phyloP scores from a whole-genome alignment of 257 asterid species.

The Anisodus acutangulus region DNA sequence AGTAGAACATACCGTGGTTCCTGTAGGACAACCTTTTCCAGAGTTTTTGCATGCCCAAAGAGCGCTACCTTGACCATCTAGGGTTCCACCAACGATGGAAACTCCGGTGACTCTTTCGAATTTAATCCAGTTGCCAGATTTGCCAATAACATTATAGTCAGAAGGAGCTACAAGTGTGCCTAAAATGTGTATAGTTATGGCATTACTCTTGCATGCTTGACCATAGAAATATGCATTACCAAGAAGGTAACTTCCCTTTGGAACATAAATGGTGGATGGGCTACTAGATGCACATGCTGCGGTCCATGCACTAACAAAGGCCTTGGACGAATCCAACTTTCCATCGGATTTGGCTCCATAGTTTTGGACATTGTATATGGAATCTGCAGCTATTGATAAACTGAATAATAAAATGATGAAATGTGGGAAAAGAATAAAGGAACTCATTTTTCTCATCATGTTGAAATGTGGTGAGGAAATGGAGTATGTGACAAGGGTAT shows the following conservation, averaged over 20 bases:
- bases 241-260: slow-evolving; percentile 55
- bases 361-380: slow-evolving; percentile 38
- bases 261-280: slow-evolving; percentile 53
- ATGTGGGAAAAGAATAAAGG: neutral
- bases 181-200: slow-evolving; percentile 41
- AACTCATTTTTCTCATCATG: neutral
- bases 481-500: neutral
- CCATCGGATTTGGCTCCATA: slow-evolving; percentile 62
- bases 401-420: neutral
- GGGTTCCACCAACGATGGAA: slow-evolving; percentile 54
- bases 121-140: slow-evolving; percentile 47
- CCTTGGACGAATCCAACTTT: slow-evolving; percentile 46
- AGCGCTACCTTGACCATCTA: slow-evolving; percentile 59
- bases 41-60: slow-evolving; percentile 69
- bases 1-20: slow-evolving; percentile 56
- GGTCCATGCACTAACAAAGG: slow-evolving; percentile 58
- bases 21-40: slow-evolving; percentile 51
- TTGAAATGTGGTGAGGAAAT: slow-evolving; percentile 11
- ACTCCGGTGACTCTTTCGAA: slow-evolving; percentile 53
- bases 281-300: slow-evolving; percentile 53
- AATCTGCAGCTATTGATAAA: slow-evolving; percentile 3
- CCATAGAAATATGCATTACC: slow-evolving; percentile 43
- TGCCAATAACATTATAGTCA: slow-evolving; percentile 45
- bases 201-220: slow-evolving; percentile 48
- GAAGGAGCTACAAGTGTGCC: slow-evolving; percentile 65